Conservation (phyloP, 1,284 basidiomycete genomes). For the Bjerkandera adusta region DNA sequence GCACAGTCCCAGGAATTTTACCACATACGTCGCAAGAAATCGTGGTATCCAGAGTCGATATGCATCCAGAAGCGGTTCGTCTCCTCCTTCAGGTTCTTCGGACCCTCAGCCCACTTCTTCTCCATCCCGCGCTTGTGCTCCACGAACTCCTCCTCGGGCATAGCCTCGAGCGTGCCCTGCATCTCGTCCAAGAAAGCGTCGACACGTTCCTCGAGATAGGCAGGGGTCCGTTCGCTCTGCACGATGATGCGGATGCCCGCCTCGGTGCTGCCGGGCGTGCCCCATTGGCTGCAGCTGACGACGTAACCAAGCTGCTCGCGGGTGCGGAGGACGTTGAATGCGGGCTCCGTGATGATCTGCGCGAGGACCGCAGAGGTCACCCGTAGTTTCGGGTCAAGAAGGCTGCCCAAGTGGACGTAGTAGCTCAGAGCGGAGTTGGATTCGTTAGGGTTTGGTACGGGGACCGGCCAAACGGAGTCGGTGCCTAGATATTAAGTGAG, state of each 20-base stretch:
- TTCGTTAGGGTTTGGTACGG: constrained; percentile 86
- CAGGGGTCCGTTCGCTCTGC: constrained; percentile 85
- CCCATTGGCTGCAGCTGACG: constrained; percentile 60
- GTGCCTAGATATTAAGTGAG: constrained; percentile 42
- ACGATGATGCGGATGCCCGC: constrained; percentile 86
- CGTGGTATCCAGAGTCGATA: constrained; percentile 74
- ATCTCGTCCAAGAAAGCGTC: constrained; percentile 84
- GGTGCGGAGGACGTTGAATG: constrained; percentile 94
- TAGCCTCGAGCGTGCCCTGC: constrained; percentile 40
- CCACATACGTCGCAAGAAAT: constrained; percentile 67
- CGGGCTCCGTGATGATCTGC: constrained; percentile 85
- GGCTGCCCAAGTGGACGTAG: constrained; percentile 71
- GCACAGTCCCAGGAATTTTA: constrained; percentile 19
- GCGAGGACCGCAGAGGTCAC: constrained; percentile 61
- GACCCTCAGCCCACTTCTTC: constrained; percentile 68
- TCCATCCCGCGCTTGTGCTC: constrained; percentile 54
- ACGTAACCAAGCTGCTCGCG: constrained; percentile 97
- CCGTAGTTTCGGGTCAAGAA: constrained; percentile 53
- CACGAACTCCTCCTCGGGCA: constrained; percentile 55
- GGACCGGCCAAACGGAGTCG: constrained; percentile 68
- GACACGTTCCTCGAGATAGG: constrained; percentile 87
- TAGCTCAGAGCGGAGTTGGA: constrained; percentile 85
- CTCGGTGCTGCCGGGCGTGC: constrained; percentile 59
- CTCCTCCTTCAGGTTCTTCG: constrained; percentile 74
- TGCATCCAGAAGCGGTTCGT: constrained; percentile 64